These are phyloP conservation scores for Thozetella sp. DNA, from an alignment of 495 filamentous ascomycete species.

Conservation along the genomic window DNA sequence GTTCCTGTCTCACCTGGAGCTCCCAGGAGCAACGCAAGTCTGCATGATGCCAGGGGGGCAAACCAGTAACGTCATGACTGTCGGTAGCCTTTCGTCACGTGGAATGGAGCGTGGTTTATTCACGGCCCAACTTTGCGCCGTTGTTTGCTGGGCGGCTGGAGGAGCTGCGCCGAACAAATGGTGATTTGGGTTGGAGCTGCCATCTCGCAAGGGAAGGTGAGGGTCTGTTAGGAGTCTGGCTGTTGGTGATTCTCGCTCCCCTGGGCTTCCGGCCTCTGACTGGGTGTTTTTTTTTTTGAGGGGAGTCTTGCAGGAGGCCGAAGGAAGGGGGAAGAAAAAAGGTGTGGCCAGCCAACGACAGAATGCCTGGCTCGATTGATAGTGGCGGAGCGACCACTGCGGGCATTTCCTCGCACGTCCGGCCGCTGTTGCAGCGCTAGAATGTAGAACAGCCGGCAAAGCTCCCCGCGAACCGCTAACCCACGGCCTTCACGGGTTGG, in stretches of 20 bases:
- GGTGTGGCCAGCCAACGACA: too few relatives aligned
- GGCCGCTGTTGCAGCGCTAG: not conserved
- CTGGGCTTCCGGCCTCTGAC: too few relatives aligned
- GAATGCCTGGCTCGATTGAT: too few relatives aligned
- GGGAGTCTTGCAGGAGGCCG: too few relatives aligned
- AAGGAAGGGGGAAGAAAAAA: too few relatives aligned
- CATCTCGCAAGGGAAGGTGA: not conserved
- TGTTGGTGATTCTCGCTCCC: too few relatives aligned
- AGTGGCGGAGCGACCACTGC: too few relatives aligned
- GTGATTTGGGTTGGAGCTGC: not conserved
- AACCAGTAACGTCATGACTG: not conserved
- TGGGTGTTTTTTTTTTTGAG: too few relatives aligned
- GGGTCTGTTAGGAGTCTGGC: too few relatives aligned
- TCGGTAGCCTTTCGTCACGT: not conserved
- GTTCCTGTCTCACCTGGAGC: not conserved
- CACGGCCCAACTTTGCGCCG: not conserved
- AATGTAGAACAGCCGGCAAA: not conserved
- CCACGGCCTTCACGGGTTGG: not conserved
- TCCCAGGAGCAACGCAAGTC: not conserved
- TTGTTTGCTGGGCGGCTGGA: not conserved
- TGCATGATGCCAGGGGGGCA: conserved; percentile 1
- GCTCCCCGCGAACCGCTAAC: not conserved
- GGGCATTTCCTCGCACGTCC: too few relatives aligned
- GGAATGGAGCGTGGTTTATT: not conserved
- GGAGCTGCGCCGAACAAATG: not conserved